Evolutionary conservation across 192 early-diverging fungal species (phyloP), one percentile per base, ranked within the genome.

Genomic region (Backusella luteola): DNA sequence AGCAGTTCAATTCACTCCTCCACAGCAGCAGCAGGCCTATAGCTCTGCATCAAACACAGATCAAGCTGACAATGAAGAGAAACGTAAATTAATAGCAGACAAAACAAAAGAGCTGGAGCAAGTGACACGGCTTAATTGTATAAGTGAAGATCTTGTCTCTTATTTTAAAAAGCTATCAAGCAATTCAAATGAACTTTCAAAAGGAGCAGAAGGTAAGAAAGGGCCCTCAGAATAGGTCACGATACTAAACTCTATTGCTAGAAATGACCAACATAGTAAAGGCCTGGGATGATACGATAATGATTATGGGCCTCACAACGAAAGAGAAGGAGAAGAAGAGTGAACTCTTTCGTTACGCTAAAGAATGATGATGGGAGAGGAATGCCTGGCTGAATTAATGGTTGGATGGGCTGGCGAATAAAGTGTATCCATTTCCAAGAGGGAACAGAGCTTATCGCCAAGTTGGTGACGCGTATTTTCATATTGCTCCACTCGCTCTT

Each of bases 231-330:
- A 23, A 15, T 3, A 39, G 7, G n/a, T 35, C 3, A 29, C 23
- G 6, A 53, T 1, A 53, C 17, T 35, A n/a, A 35, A 53, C 6
- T 0, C 0, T 38, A 32, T 73, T 34, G 1, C 29, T 56, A 73
- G 72, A 32, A 9, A 32, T 73, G 14, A n/a, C 72, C 0, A 15
- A 73, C 17, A 63, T 38, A 32, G 14, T 73, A n/a, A 32, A 36
- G 17, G 67, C 44, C 8, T 75, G 73, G 73, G 63, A 75, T 7
- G 34, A 66, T 44, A 41, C 39, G 42, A 67, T 75, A 35, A n/a
- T 38, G 3, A 44, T 75, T 12, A 75, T 75, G 73, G 59, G 73
- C 9, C 26, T 44, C 7, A 39, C 39, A 7, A 67, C 42, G 46
- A 36, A 34, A 63, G 35, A 46, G 29, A 38, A 36, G 23, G 39